phyloP scores from a whole-genome alignment of 768 basidiomycete genomes.

The Tubosaeta sp. region DNA sequence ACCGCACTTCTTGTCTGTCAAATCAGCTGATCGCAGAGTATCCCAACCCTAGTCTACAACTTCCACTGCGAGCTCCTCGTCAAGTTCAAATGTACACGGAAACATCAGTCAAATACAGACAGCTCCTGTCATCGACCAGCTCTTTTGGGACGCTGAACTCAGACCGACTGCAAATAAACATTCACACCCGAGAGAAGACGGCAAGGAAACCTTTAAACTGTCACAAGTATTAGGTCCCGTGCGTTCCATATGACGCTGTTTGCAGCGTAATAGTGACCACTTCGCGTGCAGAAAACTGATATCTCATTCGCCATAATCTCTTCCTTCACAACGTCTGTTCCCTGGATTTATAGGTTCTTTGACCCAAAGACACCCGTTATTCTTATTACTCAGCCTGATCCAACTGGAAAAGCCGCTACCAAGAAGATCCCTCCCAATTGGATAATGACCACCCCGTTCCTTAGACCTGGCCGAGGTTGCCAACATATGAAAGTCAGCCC shows the following conservation, averaged over 20 bases:
- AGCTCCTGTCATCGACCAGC: constrained; percentile 33
- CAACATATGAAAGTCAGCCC: constrained; percentile 81
- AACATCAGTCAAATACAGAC: constrained; percentile 4
- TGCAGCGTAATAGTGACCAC: constrained; percentile 7
- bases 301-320: constrained; percentile 75
- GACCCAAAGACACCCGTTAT: constrained; percentile 71
- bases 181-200: constrained; percentile 57
- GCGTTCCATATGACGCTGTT: constrained; percentile 21
- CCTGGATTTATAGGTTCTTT: constrained; percentile 78
- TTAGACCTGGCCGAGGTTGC: constrained; percentile 60
- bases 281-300: constrained; percentile 53
- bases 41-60: constrained; percentile 26
- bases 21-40: constrained; percentile 18
- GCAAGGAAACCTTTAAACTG: constrained; percentile 61
- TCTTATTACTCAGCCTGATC: constrained; percentile 64
- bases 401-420: constrained; percentile 51
- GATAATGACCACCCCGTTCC: constrained; percentile 63
- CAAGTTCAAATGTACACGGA: constrained; percentile 2
- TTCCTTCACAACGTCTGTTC: constrained; percentile 60
- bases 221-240: constrained; percentile 74
- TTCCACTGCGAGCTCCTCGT: constrained; percentile 19
- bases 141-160: constrained; percentile 74
- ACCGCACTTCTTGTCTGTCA: constrained; percentile 40
- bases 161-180: constrained; percentile 69
- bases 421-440: constrained; percentile 69